A percentile compares a stretch with the other conserved stretches of the same genome.
phyloP scores from a whole-genome alignment of 2,329 filamentous ascomycete genomes.

The Penicillium sp. region DNA sequence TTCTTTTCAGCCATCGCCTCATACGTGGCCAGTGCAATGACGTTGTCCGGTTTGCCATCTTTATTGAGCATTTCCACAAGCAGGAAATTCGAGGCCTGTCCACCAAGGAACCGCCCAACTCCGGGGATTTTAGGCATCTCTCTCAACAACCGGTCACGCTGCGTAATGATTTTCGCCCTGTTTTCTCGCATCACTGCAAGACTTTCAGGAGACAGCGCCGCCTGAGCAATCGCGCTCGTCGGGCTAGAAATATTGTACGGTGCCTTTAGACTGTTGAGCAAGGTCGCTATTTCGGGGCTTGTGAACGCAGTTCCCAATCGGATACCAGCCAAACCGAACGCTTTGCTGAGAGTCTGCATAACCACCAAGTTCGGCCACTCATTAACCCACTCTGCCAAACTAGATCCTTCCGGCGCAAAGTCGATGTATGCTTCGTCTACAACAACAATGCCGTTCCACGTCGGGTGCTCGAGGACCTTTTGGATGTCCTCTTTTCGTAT shows the following conservation, averaged over 20 bases:
- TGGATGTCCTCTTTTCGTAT: constrained; percentile 72
- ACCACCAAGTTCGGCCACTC: constrained; percentile 96
- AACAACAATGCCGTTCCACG: constrained; percentile 92
- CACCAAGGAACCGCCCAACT: constrained; percentile 76
- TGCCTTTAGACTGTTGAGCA: constrained; percentile 90
- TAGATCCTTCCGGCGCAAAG: constrained; percentile 75
- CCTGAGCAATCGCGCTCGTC: constrained; percentile 73
- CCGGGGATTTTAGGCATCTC: constrained; percentile 73
- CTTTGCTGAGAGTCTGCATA: constrained; percentile 98
- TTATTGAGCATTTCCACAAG: constrained; percentile 80
- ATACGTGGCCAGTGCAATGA: constrained; percentile 73
- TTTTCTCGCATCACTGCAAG: constrained; percentile 70
- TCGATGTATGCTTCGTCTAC: constrained; percentile 97
- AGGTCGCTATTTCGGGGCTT: constrained; percentile 64
- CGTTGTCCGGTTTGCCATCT: constrained; percentile 71
- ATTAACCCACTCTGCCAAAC: constrained; percentile 83
- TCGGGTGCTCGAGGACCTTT: constrained; percentile 73
- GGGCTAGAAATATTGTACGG: constrained; percentile 93
- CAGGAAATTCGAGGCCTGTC: constrained; percentile 79
- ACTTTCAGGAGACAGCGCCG: constrained; percentile 65
- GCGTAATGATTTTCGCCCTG: constrained; percentile 64
- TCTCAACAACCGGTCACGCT: constrained; percentile 70
- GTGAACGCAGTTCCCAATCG: constrained; percentile 83
- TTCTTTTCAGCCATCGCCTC: constrained; percentile 76
- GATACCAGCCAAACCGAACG: constrained; percentile 92